Evolutionary conservation across 352 stramenopile species (phyloP).

Genomic region (Phytopythium oedochilum): DNA sequence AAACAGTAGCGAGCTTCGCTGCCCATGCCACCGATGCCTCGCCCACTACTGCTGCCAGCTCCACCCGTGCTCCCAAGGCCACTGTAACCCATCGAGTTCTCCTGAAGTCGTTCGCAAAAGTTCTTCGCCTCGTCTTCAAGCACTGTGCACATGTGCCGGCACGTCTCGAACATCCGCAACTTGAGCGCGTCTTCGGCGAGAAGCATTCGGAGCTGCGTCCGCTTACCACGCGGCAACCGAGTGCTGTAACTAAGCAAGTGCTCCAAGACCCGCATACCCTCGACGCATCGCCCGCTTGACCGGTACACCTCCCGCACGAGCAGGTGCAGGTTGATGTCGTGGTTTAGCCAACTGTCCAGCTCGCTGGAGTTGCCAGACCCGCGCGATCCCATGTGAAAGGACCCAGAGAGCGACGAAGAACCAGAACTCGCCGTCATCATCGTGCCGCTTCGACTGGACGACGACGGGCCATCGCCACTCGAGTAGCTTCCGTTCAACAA

Average conservation of each 20-base stretch:
- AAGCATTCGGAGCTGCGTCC: constrained; percentile 73
- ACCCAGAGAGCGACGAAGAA: constrained; percentile 56
- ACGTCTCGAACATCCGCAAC: constrained; percentile 69
- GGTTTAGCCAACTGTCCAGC: constrained; percentile 74
- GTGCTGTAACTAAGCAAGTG: constrained; percentile 72
- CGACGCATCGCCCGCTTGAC: constrained; percentile 69
- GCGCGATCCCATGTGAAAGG: constrained; percentile 47
- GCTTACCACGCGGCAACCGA: constrained; percentile 70
- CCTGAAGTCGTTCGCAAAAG: constrained; percentile 68
- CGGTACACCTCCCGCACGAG: constrained; percentile 76
- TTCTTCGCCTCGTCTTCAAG: constrained; percentile 73
- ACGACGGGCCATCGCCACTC: constrained; percentile 34
- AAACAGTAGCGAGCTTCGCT: constrained; percentile 77
- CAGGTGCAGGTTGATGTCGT: constrained; percentile 83
- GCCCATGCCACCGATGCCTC: constrained; percentile 63
- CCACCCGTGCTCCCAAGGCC: constrained; percentile 34
- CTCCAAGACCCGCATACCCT: constrained; percentile 75
- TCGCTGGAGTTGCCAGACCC: constrained; percentile 59
- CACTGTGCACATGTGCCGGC: constrained; percentile 63
- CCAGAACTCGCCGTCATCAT: constrained; percentile 65
- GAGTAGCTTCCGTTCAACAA: constrained; percentile 45
- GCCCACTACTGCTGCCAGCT: constrained; percentile 53
- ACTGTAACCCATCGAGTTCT: constrained; percentile 60
- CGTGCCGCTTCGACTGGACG: constrained; percentile 54
- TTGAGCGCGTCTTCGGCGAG: constrained; percentile 75